Conservation (phyloP, 2,329 filamentous ascomycete species). For the Cryphonectria carpinicola region DNA sequence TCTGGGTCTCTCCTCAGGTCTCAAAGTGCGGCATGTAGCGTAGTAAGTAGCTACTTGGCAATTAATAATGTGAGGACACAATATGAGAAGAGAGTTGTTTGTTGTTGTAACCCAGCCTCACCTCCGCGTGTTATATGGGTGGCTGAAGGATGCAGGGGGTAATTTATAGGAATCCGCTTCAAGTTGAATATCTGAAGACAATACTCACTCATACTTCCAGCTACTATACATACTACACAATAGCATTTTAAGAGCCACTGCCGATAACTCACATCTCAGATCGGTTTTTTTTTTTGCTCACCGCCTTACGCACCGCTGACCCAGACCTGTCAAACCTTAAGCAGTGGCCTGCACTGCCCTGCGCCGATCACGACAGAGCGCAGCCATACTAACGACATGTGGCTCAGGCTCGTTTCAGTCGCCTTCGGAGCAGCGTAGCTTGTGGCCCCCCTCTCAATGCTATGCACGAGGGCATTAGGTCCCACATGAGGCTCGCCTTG, state of each 20-base stretch:
- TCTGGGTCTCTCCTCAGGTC: not conserved
- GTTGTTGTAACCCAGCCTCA: not conserved
- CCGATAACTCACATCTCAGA: not conserved
- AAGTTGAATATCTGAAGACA: not conserved
- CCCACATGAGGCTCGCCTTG: not conserved
- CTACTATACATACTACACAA: not conserved
- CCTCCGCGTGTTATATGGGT: not conserved
- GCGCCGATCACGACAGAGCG: not conserved
- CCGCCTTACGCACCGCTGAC: not conserved
- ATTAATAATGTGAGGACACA: not conserved
- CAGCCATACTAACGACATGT: conserved; percentile 5
- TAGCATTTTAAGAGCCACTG: not conserved
- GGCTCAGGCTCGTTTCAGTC: conserved; percentile 12
- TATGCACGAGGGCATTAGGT: not conserved
- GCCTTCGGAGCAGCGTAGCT: not conserved
- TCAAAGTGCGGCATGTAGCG: not conserved
- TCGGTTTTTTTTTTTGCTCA: not conserved
- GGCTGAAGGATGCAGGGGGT: not conserved
- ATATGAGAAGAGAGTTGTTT: not conserved
- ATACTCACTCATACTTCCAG: not conserved
- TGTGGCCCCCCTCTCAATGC: not conserved
- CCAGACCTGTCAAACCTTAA: not conserved
- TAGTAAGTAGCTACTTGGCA: not conserved
- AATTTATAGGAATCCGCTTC: not conserved
- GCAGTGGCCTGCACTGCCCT: not conserved